Evolutionary conservation across 345 rosid genomes (phyloP).

Genomic region (Aegle marmelos): DNA sequence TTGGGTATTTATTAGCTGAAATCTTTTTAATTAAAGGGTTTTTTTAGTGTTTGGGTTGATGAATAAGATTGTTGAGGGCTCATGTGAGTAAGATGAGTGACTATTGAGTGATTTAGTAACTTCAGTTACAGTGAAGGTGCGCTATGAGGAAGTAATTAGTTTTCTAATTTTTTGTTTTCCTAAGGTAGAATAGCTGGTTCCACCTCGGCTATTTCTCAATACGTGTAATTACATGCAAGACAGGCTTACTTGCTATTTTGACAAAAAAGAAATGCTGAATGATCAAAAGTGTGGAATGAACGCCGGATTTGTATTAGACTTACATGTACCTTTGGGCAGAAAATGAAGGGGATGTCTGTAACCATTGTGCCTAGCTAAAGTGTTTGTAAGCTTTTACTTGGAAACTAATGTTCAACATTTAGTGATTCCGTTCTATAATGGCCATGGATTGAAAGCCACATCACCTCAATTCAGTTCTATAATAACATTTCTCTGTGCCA

Average conservation of each 20-base stretch:
- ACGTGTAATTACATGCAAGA: too few species aligned
- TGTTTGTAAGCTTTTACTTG: neutral
- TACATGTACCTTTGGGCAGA: neutral
- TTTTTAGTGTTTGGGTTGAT: neutral
- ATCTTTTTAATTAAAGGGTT: neutral
- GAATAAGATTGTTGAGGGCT: neutral
- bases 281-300: neutral
- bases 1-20: neutral
- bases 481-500: neutral
- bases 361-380: neutral
- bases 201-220: neutral
- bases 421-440: neutral
- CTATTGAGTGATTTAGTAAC: neutral
- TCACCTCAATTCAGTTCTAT: too few species aligned
- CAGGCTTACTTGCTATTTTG: neutral
- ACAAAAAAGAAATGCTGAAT: neutral
- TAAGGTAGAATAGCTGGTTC: neutral
- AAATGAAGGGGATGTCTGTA: neutral
- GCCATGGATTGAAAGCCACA: too few species aligned
- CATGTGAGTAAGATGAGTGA: neutral
- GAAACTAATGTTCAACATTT: neutral
- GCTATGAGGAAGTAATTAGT: too few species aligned
- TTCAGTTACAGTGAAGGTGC: neutral
- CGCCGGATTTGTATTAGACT: neutral
- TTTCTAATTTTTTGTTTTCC: neutral